Percentiles rank a stretch among this genome's conserved stretches.
Evolutionary conservation across 495 filamentous ascomycete species (phyloP).

Genomic region (Daldinia caldariorum): DNA sequence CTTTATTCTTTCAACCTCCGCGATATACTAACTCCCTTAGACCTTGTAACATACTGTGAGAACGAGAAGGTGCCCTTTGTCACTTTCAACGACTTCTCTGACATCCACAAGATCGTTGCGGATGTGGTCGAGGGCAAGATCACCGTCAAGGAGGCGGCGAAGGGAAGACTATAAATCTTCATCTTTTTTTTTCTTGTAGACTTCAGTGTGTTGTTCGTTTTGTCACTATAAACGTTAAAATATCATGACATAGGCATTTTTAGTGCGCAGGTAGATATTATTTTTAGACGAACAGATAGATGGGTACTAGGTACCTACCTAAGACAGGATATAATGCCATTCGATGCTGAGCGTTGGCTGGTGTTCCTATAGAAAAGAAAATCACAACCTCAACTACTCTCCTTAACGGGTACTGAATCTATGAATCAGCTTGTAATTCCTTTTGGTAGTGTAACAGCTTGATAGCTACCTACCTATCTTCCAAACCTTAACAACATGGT

Average conservation of each 20-base stretch:
- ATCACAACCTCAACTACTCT: not conserved
- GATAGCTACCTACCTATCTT: too few species aligned
- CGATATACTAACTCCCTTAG: slow-evolving; percentile 52
- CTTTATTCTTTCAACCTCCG: not conserved
- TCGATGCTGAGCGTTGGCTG: not conserved
- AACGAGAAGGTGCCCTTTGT: slow-evolving; percentile 81
- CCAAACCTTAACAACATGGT: too few species aligned
- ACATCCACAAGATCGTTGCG: slow-evolving; percentile 77
- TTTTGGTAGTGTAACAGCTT: too few species aligned
- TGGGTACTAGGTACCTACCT: too few species aligned
- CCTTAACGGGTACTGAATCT: not conserved
- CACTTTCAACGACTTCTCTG: slow-evolving; percentile 78
- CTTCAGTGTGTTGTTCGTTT: not conserved
- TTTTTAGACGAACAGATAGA: slow-evolving; percentile 37
- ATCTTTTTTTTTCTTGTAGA: not conserved
- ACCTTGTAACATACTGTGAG: slow-evolving; percentile 84
- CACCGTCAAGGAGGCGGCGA: slow-evolving; percentile 57
- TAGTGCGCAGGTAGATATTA: slow-evolving; percentile 23
- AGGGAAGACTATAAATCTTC: slow-evolving; percentile 38
- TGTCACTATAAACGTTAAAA: not conserved
- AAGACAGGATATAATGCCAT: slow-evolving; percentile 8
- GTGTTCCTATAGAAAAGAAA: slow-evolving; percentile 7
- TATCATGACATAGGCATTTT: not conserved
- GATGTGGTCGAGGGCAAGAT: slow-evolving; percentile 73
- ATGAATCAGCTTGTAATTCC: too few species aligned